Evolutionary conservation across 345 rosid species (phyloP).

Genomic region (Populus alba): DNA sequence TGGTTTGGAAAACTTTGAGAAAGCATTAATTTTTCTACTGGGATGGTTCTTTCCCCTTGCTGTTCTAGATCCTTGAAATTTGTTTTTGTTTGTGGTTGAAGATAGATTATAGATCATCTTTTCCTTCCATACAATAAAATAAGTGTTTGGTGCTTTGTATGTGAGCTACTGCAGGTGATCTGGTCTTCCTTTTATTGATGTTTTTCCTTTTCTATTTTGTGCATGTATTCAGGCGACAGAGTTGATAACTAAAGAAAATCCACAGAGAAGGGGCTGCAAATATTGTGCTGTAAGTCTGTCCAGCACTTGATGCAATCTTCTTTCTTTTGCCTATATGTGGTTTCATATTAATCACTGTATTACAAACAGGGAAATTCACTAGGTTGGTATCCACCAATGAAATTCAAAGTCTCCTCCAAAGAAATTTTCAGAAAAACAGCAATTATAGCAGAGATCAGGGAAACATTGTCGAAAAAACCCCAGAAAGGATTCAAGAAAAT

Average conservation of each 20-base stretch:
- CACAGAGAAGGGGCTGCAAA: constrained; percentile 51
- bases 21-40: neutral
- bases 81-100: neutral
- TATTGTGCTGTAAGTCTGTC: constrained; percentile 70
- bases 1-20: neutral
- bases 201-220: constrained; percentile 15
- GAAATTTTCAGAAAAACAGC: constrained; percentile 57
- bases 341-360: constrained; percentile 13
- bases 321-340: neutral
- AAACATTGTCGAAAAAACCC: constrained; percentile 25
- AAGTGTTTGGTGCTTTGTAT: neutral
- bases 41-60: neutral
- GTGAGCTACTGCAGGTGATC: neutral
- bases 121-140: neutral
- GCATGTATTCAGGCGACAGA: constrained; percentile 36
- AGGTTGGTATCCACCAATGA: constrained; percentile 71
- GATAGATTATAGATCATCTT: neutral
- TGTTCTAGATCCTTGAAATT: neutral
- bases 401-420: constrained; percentile 59
- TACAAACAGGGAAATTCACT: constrained; percentile 34
- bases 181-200: neutral
- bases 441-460: constrained; percentile 58
- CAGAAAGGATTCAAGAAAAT: constrained; percentile 34
- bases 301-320: constrained; percentile 1
- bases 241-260: constrained; percentile 25